Percentiles rank a stretch among this genome's conserved stretches.
Evolutionary conservation across 78 protist genomes (phyloP).

Genomic region (slime mould (Dictyostelium discoideum)): DNA sequence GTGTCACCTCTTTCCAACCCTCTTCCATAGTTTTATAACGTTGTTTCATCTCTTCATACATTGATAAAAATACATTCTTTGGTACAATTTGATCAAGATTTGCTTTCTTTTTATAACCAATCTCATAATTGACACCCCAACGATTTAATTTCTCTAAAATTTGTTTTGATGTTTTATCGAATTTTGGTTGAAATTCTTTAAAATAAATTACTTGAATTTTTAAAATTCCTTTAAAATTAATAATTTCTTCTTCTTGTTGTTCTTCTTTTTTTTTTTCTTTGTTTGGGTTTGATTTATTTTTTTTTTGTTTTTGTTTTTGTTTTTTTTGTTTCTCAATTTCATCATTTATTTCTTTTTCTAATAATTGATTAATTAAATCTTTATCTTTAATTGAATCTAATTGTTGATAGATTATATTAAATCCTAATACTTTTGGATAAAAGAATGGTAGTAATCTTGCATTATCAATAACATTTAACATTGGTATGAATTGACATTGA

Average conservation of each 20-base stretch:
- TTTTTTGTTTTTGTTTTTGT: neutral
- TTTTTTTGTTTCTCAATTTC: neutral
- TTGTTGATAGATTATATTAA: neutral
- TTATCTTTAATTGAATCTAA: constrained; percentile 9
- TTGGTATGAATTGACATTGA: constrained; percentile 3
- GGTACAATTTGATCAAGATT: constrained; percentile 74
- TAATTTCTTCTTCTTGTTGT: neutral
- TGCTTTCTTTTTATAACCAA: constrained; percentile 64
- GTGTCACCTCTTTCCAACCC: constrained; percentile 58
- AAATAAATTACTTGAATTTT: constrained; percentile 14
- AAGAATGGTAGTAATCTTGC: constrained; percentile 36
- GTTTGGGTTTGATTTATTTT: neutral
- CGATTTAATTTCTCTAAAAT: constrained; percentile 45
- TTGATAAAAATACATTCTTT: constrained; percentile 20
- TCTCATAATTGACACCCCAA: constrained; percentile 60
- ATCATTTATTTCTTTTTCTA: neutral
- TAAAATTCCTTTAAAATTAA: neutral
- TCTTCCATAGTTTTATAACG: constrained; percentile 41
- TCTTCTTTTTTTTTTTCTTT: neutral
- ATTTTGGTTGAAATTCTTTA: constrained; percentile 19
- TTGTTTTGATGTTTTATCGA: neutral
- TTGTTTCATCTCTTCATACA: constrained; percentile 56
- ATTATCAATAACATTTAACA: neutral
- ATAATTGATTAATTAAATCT: neutral
- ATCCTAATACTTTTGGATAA: constrained; percentile 42